Evolutionary conservation across 495 filamentous ascomycete species (phyloP), one percentile per base, ranked within the genome.

Genomic region (Ascobolus immersus): DNA sequence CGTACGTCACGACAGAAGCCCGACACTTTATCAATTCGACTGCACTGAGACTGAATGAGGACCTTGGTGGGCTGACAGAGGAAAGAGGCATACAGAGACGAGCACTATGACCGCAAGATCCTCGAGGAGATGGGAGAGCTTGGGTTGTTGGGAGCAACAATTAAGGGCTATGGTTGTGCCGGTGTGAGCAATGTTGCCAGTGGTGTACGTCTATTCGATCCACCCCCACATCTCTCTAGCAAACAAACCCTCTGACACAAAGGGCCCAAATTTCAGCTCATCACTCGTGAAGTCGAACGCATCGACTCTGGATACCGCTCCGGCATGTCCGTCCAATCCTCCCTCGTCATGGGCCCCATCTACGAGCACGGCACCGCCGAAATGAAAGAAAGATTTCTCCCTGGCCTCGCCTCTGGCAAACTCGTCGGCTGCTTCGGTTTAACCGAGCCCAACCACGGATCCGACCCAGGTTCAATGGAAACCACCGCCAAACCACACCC

Each of bases 401-500:
- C 80, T 0, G 56, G 59, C 1, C 66, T 94, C 63, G 84, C 81
- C 19, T 75, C 76, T 53, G 89, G 86, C 17, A 75, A 80, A 50
- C 50, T 90, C 5, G 48, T 90, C 9, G 86, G 86, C 15, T 84
- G 79, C 42, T 96, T 96, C 53, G 86, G 86, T 2, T 55, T 96
- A 39, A 96, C 86, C 1, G 86, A 96, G 53, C 89, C 89, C 32
- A 93, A 96, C 52, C 86, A 96, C 53, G 86, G 86, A 35, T 90
- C 78, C 35, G 86, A 96, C 50, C 86, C 86, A 15, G 86, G 84
- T 11, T 77, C 76, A 1, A 90, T 96, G 89, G 86, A 94, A 55
- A 79, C 77, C 7, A 64, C 60, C 13, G 86, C 86, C 3, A 74
- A 73, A 41, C 71, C 71, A 31, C 84, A 94, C 52, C 78, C 86